Conservation (phyloP, 352 stramenopile genomes). For the Phytophthora melonis region DNA sequence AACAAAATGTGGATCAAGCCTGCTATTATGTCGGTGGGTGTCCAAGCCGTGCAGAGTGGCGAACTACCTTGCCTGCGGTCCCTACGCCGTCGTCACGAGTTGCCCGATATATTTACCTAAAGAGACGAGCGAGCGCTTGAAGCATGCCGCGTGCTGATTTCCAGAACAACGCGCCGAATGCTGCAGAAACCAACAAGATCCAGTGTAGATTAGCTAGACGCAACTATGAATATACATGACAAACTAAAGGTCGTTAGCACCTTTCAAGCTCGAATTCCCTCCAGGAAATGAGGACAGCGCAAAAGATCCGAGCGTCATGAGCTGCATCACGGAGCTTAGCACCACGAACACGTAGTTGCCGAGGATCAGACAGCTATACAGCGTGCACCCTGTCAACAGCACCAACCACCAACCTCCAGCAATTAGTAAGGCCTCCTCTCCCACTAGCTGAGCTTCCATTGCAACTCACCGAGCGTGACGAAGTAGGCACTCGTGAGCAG, state of each 20-base stretch:
- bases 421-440: not conserved
- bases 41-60: not conserved
- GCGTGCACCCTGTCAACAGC: slow-evolving; percentile 54
- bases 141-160: slow-evolving; percentile 74
- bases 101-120: slow-evolving; percentile 49
- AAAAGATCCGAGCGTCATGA: slow-evolving; percentile 68
- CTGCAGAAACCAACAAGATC: slow-evolving; percentile 28
- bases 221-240: not conserved
- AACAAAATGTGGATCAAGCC: slow-evolving; percentile 34
- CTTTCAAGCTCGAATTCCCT: slow-evolving; percentile 70
- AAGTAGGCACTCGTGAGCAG: slow-evolving; percentile 77
- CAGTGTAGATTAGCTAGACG: not conserved
- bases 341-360: slow-evolving; percentile 88
- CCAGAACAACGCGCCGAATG: slow-evolving; percentile 70
- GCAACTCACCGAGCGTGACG: slow-evolving; percentile 63
- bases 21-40: slow-evolving; percentile 20
- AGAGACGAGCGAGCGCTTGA: slow-evolving; percentile 62
- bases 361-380: slow-evolving; percentile 87
- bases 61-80: not conserved
- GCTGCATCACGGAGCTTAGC: slow-evolving; percentile 72
- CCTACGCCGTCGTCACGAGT: slow-evolving; percentile 5
- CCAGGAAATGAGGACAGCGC: slow-evolving; percentile 70
- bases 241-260: slow-evolving; percentile 26
- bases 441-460: not conserved
- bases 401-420: not conserved